Evolutionary conservation across 2,329 filamentous ascomycete genomes (phyloP).

Genomic region (Pyrenochaeta sp.): DNA sequence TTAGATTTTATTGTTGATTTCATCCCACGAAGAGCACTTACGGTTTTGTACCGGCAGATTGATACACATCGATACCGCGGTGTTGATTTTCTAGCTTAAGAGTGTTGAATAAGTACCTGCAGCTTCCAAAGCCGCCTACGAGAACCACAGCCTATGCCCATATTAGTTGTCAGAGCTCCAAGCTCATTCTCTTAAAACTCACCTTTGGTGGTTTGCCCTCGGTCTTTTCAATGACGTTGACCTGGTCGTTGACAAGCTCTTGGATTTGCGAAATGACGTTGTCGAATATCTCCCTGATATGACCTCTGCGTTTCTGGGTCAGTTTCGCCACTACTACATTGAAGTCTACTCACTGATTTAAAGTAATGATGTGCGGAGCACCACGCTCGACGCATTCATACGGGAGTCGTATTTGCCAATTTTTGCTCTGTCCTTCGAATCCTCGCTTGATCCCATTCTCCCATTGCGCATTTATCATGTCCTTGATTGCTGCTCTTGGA

Average conservation of each 20-base stretch:
- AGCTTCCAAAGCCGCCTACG: conserved; percentile 20
- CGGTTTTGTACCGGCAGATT: conserved; percentile 1
- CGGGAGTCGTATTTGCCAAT: conserved; percentile 13
- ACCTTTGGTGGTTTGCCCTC: conserved; percentile 5
- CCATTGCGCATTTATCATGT: conserved; percentile 27
- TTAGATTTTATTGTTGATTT: background rate
- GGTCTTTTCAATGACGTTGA: background rate
- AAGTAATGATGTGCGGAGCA: conserved; percentile 6
- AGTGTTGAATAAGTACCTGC: conserved; percentile 16
- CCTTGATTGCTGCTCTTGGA: conserved; percentile 18
- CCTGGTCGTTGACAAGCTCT: conserved; percentile 12
- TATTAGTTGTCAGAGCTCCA: background rate
- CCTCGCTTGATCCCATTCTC: conserved; percentile 14
- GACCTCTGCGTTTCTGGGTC: conserved; percentile 1
- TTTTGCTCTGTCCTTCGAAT: conserved; percentile 17
- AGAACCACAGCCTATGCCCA: conserved; percentile 11
- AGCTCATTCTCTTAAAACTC: background rate
- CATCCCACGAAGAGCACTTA: background rate
- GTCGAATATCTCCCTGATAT: conserved; percentile 11
- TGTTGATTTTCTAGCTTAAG: conserved; percentile 6
- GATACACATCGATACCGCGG: conserved; percentile 16
- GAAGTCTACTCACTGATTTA: conserved; percentile 6
- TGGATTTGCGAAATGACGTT: conserved; percentile 11
- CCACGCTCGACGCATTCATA: conserved; percentile 9
- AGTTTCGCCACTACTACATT: too few species aligned